These are phyloP conservation scores for Microdochium nivale DNA, from an alignment of 2,329 filamentous ascomycete species.

Conservation along the genomic window DNA sequence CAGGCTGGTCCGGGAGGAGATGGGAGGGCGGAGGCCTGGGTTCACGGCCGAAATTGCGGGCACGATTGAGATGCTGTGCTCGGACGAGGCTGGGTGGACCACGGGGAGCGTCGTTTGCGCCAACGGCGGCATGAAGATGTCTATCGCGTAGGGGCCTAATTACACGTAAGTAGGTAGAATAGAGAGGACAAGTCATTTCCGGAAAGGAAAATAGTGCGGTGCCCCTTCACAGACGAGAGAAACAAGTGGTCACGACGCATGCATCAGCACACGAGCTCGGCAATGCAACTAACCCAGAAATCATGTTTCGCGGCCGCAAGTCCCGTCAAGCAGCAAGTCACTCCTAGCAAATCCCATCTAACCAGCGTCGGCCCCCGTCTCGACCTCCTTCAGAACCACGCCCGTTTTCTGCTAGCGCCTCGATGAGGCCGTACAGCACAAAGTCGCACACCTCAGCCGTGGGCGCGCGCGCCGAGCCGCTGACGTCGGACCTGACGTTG, in stretches of 20 bases:
- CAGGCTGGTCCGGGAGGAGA: conserved; percentile 2
- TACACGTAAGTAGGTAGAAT: not conserved
- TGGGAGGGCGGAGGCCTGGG: conserved; percentile 3
- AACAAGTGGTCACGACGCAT: too few species aligned
- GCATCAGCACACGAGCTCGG: too few species aligned
- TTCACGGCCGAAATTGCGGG: conserved; percentile 11
- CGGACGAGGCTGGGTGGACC: conserved; percentile 10
- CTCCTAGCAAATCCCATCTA: conserved; percentile 2
- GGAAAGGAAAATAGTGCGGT: too few species aligned
- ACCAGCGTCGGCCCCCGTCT: conserved; percentile 19
- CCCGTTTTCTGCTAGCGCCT: conserved; percentile 28
- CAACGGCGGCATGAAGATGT: conserved; percentile 10
- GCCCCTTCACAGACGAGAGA: too few species aligned
- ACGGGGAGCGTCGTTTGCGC: conserved; percentile 13
- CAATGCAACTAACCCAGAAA: too few species aligned
- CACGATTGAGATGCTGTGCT: conserved; percentile 10
- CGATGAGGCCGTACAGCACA: conserved; percentile 29
- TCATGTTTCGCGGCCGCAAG: not conserved
- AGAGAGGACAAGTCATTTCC: not conserved
- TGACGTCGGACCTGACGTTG: conserved; percentile 34
- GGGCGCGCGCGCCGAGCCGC: conserved; percentile 36
- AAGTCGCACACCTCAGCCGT: conserved; percentile 33
- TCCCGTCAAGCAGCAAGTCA: too few species aligned
- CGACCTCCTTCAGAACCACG: conserved; percentile 22
- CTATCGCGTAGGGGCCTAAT: conserved; percentile 4